Evolutionary conservation across 495 filamentous ascomycete species (phyloP).

Genomic region (Lentithecium fluviatile): DNA sequence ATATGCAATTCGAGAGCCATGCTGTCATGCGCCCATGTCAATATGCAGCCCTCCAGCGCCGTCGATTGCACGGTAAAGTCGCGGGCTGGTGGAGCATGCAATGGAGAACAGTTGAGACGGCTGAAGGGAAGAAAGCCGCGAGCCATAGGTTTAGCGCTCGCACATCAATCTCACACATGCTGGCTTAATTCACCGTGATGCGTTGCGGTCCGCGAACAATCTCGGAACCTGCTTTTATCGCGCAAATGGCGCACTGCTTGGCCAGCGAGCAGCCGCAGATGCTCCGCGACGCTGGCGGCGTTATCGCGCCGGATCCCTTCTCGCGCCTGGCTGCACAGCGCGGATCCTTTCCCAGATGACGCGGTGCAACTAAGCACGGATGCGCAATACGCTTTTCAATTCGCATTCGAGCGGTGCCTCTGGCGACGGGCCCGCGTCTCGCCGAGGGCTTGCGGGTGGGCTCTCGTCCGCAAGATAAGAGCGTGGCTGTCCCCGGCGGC

Average conservation of each 20-base stretch:
- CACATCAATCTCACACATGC: constrained; percentile 32
- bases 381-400: constrained; percentile 2
- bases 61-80: constrained; percentile 19
- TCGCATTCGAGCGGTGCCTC: constrained; percentile 8
- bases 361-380: constrained; percentile 30
- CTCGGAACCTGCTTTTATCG: constrained; percentile 2
- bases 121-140: constrained; percentile 28
- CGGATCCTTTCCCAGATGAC: constrained; percentile 30
- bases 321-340: constrained; percentile 1
- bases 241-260: background rate
- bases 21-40: constrained; percentile 22
- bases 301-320: constrained; percentile 32
- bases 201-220: constrained; percentile 13
- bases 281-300: constrained; percentile 27
- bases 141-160: no score
- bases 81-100: constrained; percentile 23
- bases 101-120: constrained; percentile 19
- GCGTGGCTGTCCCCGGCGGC: constrained; percentile 31
- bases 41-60: constrained; percentile 20
- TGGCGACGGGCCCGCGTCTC: constrained; percentile 23
- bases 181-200: constrained; percentile 25
- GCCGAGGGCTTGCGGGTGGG: constrained; percentile 15
- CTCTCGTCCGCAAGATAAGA: constrained; percentile 31
- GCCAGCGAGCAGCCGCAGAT: constrained; percentile 14
- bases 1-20: constrained; percentile 17